Percentiles rank a stretch among this genome's conserved stretches.
These are phyloP conservation scores for Tulasnella sp. DNA, from an alignment of 768 basidiomycete species.

Conservation along the genomic window DNA sequence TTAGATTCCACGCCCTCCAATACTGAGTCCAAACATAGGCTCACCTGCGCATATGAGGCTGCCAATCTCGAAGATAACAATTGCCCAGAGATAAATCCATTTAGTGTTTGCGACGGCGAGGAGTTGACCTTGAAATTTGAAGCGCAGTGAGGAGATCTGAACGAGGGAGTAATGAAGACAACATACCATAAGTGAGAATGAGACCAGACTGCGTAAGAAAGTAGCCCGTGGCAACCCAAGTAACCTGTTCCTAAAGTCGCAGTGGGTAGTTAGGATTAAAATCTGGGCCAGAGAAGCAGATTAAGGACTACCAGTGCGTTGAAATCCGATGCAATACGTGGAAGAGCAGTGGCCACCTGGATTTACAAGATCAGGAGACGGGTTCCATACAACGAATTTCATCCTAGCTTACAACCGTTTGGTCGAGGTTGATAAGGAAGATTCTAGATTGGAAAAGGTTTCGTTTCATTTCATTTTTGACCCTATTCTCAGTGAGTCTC, in stretches of 20 bases:
- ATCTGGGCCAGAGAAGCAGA: no score
- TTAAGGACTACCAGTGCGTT: no score
- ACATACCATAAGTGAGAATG: slow-evolving; percentile 17
- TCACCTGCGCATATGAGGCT: slow-evolving; percentile 33
- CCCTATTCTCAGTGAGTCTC: no score
- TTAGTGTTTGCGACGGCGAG: slow-evolving; percentile 24
- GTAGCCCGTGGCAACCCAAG: slow-evolving; percentile 19
- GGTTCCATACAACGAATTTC: no score
- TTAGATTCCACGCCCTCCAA: slow-evolving; percentile 10
- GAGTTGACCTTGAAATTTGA: neutral
- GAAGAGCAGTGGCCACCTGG: slow-evolving; percentile 21
- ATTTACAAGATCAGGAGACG: no score
- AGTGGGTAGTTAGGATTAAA: no score
- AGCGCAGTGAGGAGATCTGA: neutral
- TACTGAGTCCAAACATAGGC: neutral
- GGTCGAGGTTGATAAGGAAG: no score
- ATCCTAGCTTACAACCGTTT: no score
- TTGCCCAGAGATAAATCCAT: slow-evolving; percentile 21
- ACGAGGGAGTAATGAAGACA: neutral
- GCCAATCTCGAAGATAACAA: slow-evolving; percentile 36
- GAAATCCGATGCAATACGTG: slow-evolving; percentile 27
- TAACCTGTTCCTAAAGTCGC: slow-evolving; percentile 12
- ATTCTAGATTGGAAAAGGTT: no score
- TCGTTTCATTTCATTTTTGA: no score
- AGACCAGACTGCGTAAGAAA: slow-evolving; percentile 17